Evolutionary conservation across 2,329 filamentous ascomycete species (phyloP).

Genomic region (Alternaria arborescens): DNA sequence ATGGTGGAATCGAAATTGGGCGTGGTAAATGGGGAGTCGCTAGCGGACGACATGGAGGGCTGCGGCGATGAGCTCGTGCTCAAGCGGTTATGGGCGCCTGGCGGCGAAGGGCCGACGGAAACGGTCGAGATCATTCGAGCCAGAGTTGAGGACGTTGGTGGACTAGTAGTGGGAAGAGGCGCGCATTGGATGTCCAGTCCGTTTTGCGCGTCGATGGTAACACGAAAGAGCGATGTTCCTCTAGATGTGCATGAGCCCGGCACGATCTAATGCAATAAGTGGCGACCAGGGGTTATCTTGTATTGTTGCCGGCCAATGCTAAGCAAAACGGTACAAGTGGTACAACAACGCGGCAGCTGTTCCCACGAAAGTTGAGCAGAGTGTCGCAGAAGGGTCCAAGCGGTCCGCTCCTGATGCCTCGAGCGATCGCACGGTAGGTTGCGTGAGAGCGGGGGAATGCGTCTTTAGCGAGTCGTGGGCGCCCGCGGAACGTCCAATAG

Average conservation of each 20-base stretch:
- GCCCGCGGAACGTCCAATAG: constrained; percentile 40
- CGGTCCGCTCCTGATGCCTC: constrained; percentile 37
- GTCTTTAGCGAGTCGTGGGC: constrained; percentile 47
- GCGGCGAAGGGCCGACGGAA: constrained; percentile 47
- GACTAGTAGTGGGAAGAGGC: constrained; percentile 27
- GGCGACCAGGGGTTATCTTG: constrained; percentile 20
- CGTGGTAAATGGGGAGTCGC: constrained; percentile 50
- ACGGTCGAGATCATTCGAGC: constrained; percentile 49
- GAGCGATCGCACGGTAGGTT: constrained; percentile 44
- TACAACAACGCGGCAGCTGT: constrained; percentile 17
- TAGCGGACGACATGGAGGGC: constrained; percentile 52
- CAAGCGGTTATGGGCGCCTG: constrained; percentile 43
- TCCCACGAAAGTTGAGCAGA: constrained; percentile 19
- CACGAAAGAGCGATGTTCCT: constrained; percentile 13
- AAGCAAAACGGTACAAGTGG: constrained; percentile 16
- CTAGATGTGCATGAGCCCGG: constrained; percentile 8
- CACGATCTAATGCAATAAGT: constrained; percentile 16
- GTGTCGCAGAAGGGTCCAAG: constrained; percentile 33
- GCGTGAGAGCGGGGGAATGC: constrained; percentile 46
- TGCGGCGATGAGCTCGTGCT: constrained; percentile 53
- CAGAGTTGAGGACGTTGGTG: constrained; percentile 21
- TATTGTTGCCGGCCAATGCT: constrained; percentile 15
- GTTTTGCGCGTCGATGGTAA: constrained; percentile 12
- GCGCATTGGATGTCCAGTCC: constrained; percentile 38
- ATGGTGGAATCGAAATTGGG: constrained; percentile 46